Percentiles rank a stretch among this genome's conserved stretches.
Evolutionary conservation across 306 rosid genomes (phyloP).

Genomic region (Quercus engelmannii): DNA sequence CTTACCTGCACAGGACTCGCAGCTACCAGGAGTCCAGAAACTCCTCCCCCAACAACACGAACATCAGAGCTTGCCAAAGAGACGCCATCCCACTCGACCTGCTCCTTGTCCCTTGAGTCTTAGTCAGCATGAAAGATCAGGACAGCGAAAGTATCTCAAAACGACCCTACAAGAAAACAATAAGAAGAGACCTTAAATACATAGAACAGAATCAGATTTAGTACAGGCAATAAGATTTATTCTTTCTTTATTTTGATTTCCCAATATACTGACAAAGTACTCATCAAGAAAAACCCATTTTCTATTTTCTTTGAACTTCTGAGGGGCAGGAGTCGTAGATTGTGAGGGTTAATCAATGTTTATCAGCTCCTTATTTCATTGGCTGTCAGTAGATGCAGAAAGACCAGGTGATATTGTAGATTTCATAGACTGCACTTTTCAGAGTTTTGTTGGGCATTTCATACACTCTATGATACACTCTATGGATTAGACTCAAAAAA

Average conservation of each 20-base stretch:
- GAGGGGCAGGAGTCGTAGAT: too few relatives aligned
- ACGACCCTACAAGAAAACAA: conserved; percentile 55
- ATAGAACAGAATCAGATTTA: not conserved
- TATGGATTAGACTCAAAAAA: too few relatives aligned
- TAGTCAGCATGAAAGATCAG: conserved; percentile 73
- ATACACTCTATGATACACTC: too few relatives aligned
- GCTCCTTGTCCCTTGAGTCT: conserved; percentile 69
- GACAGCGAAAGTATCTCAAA: conserved; percentile 71
- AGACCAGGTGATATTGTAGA: too few relatives aligned
- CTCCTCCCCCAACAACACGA: conserved; percentile 69
- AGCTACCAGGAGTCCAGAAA: conserved; percentile 70
- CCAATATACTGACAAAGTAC: not conserved
- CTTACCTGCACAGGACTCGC: conserved; percentile 80
- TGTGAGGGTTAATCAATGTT: too few relatives aligned
- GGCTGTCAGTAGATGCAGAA: too few relatives aligned
- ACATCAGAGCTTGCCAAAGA: conserved; percentile 70
- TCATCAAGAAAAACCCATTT: not conserved
- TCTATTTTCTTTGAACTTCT: too few relatives aligned
- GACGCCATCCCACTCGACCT: conserved; percentile 74
- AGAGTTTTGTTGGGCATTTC: too few relatives aligned
- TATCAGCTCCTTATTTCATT: too few relatives aligned
- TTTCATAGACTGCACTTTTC: too few relatives aligned
- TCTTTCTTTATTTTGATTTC: not conserved
- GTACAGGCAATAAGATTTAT: not conserved
- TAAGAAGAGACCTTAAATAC: conserved; percentile 2